phyloP scores from a whole-genome alignment of 352 stramenopile species.

The Vaucheria bursata region DNA sequence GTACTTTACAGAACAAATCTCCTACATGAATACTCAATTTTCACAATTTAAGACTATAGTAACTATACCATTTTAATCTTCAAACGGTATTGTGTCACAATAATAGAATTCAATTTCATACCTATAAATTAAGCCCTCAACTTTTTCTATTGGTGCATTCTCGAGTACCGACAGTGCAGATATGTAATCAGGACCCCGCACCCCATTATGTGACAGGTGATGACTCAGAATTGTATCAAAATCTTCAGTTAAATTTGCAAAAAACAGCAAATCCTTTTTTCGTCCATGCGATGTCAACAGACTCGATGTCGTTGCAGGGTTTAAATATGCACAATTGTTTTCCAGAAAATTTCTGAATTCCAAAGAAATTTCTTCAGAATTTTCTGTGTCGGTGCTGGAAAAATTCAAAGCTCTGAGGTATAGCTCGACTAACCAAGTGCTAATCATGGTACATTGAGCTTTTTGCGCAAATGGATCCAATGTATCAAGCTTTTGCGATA shows the following conservation, averaged over 20 bases:
- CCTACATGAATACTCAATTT: too few relatives aligned
- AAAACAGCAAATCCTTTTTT: conserved; percentile 79
- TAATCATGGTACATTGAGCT: conserved; percentile 79
- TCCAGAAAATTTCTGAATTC: conserved; percentile 78
- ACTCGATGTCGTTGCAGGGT: conserved; percentile 77
- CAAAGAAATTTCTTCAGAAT: conserved; percentile 1
- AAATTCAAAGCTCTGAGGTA: conserved; percentile 79
- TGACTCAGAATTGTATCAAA: conserved; percentile 84
- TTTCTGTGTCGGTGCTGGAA: not conserved
- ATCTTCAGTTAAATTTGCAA: conserved; percentile 79
- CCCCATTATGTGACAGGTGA: conserved; percentile 62
- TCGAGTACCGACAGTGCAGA: conserved; percentile 73
- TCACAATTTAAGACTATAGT: too few relatives aligned
- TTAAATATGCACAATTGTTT: conserved; percentile 65
- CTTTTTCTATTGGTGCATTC: conserved; percentile 69
- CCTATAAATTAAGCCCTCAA: conserved; percentile 85
- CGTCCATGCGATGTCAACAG: conserved; percentile 79
- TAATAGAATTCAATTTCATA: too few relatives aligned
- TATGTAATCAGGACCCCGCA: conserved; percentile 58
- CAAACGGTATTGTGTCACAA: too few relatives aligned
- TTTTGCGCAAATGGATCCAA: conserved; percentile 66
- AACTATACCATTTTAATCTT: too few relatives aligned
- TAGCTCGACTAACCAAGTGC: conserved; percentile 81
- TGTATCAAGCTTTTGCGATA: conserved; percentile 73
- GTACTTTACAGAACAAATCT: too few relatives aligned